A percentile compares a stretch with the other conserved stretches of the same genome.
These are phyloP conservation scores for Leavenworthia alabamica DNA, from an alignment of 345 rosid species.

Conservation along the genomic window DNA sequence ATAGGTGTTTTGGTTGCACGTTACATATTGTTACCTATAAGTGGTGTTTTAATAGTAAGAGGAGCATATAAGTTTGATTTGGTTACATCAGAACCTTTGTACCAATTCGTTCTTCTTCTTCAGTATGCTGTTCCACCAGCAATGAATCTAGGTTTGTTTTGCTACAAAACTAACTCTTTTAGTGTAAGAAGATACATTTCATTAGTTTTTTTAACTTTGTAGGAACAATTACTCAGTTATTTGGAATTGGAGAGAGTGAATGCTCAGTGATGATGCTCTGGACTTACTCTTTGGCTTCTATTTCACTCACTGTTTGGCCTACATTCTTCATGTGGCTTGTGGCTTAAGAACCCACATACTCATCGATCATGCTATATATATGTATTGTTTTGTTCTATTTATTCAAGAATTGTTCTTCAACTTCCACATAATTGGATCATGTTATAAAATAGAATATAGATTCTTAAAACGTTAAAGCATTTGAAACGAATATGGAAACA, in stretches of 20 bases:
- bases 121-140: slow-evolving; percentile 74
- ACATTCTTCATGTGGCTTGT: slow-evolving; percentile 66
- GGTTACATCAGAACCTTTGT: slow-evolving; percentile 47
- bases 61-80: slow-evolving; percentile 43
- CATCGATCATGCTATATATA: not conserved
- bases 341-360: slow-evolving; percentile 19
- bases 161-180: not conserved
- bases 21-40: slow-evolving; percentile 44
- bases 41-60: slow-evolving; percentile 49
- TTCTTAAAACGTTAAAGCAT: not conserved
- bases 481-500: slow-evolving; percentile 1
- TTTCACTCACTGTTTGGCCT: slow-evolving; percentile 63
- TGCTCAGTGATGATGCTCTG: slow-evolving; percentile 65
- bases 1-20: slow-evolving; percentile 44
- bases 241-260: slow-evolving; percentile 58
- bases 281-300: slow-evolving; percentile 55
- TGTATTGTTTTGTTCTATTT: slow-evolving; percentile 1
- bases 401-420: not conserved
- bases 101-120: slow-evolving; percentile 53
- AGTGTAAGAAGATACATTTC: not conserved
- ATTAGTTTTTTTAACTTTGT: not conserved
- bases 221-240: slow-evolving; percentile 64
- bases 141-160: slow-evolving; percentile 56
- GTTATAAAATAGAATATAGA: not conserved
- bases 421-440: not conserved